A percentile compares a stretch with the other conserved stretches of the same genome.
Conservation (phyloP, 768 basidiomycete genomes). For the Podaxis sp. region DNA sequence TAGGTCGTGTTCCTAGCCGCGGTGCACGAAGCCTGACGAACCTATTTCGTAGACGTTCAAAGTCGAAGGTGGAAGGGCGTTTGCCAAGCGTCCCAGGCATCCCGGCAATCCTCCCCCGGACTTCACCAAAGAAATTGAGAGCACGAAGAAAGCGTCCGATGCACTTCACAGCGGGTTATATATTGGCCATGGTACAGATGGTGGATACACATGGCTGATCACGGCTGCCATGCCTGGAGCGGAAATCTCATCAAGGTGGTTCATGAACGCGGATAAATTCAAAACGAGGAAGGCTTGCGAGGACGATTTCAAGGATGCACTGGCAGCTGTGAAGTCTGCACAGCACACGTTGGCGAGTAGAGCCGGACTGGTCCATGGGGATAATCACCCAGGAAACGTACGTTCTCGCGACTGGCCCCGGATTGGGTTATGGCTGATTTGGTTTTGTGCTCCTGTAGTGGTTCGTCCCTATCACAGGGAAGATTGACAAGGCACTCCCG, state of each 20-base stretch:
- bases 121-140: background rate
- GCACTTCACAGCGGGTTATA: background rate
- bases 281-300: background rate
- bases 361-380: background rate
- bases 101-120: background rate
- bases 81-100: background rate
- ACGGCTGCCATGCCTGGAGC: slow-evolving; percentile 2
- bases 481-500: background rate
- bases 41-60: background rate
- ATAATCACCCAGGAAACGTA: background rate
- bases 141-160: background rate
- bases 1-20: background rate
- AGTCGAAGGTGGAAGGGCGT: background rate
- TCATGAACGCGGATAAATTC: background rate
- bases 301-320: background rate
- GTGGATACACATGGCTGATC: background rate
- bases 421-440: too few relatives aligned
- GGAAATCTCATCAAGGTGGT: background rate
- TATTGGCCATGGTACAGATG: background rate
- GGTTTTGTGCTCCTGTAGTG: background rate
- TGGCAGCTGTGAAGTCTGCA: background rate
- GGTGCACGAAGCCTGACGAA: background rate
- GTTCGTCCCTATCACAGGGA: background rate
- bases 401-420: background rate
- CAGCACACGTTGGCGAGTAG: background rate